Evolutionary conservation across 805 yeast species (phyloP).

Genomic region (Hyphopichia homilentoma): DNA sequence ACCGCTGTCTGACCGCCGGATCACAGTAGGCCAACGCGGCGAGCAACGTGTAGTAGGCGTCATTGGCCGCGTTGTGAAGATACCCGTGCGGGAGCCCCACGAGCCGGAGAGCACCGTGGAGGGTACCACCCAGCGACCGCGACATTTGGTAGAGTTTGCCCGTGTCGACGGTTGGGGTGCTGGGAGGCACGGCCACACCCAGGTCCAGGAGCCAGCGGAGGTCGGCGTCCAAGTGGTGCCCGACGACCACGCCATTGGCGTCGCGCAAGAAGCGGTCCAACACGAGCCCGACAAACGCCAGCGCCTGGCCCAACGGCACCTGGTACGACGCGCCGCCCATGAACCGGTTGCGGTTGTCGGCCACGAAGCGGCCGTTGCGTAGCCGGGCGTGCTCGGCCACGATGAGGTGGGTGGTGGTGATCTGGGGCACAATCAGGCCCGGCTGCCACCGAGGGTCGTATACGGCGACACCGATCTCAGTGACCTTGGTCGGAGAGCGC

Average conservation of each 20-base stretch:
- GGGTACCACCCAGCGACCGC: constrained; percentile 38
- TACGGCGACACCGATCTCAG: constrained; percentile 58
- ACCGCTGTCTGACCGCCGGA: constrained; percentile 29
- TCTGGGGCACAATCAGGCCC: constrained; percentile 34
- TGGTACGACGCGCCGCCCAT: constrained; percentile 48
- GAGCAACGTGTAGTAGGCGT: constrained; percentile 58
- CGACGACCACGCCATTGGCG: constrained; percentile 43
- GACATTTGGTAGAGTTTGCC: constrained; percentile 37
- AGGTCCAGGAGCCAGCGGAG: constrained; percentile 44
- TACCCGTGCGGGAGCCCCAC: constrained; percentile 53
- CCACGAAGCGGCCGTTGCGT: constrained; percentile 49
- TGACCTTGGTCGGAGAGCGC: constrained; percentile 36
- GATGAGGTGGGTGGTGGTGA: constrained; percentile 41
- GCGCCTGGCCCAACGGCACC: constrained; percentile 33
- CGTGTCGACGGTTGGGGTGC: constrained; percentile 43
- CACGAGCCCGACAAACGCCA: constrained; percentile 36
- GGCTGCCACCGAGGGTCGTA: constrained; percentile 50
- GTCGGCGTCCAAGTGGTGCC: constrained; percentile 58
- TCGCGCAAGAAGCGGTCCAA: constrained; percentile 39
- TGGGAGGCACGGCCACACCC: constrained; percentile 45
- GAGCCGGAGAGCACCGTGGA: constrained; percentile 44
- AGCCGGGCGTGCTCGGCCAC: constrained; percentile 39
- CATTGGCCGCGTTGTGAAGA: constrained; percentile 72
- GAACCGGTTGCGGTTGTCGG: constrained; percentile 50
- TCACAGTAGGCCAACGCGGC: constrained; percentile 51